A percentile compares a stretch with the other conserved stretches of the same genome.
Conservation (phyloP, 768 basidiomycete species). For the Mycena rosella region DNA sequence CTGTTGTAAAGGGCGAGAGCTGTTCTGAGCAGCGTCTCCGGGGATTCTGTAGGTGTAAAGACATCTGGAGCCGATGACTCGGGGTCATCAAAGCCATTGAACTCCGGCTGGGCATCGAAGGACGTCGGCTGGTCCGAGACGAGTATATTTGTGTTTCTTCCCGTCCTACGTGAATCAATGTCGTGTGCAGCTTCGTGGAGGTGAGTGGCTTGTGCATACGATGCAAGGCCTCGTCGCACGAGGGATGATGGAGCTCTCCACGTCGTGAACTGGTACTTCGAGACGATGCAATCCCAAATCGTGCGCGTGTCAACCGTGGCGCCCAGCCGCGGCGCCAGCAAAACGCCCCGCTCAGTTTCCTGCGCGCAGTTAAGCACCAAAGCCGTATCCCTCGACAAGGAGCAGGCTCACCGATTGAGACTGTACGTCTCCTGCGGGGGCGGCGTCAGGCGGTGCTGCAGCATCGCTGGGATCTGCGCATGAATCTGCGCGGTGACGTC, state of each 20-base stretch:
- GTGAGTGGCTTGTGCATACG: too few species aligned
- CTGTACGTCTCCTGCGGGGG: slow-evolving; percentile 96
- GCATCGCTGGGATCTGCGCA: slow-evolving; percentile 89
- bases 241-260: too few species aligned
- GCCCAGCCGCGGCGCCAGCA: slow-evolving; percentile 80
- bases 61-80: neutral
- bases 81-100: neutral
- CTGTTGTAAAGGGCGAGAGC: neutral
- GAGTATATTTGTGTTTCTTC: too few species aligned
- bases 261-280: slow-evolving; percentile 51
- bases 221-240: too few species aligned
- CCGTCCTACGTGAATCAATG: too few species aligned
- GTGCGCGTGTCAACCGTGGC: slow-evolving; percentile 79
- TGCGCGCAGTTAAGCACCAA: slow-evolving; percentile 39
- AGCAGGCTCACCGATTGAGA: slow-evolving; percentile 77
- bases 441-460: slow-evolving; percentile 88
- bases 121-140: too few species aligned
- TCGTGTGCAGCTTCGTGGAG: too few species aligned
- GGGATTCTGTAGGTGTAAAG: neutral
- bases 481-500: slow-evolving; percentile 84
- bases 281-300: slow-evolving; percentile 81
- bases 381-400: neutral
- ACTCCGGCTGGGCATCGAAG: too few species aligned
- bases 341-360: slow-evolving; percentile 88
- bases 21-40: neutral